These are phyloP conservation scores for Trichoderma reesei DNA, from an alignment of 495 filamentous ascomycete species.

Conservation along the genomic window DNA sequence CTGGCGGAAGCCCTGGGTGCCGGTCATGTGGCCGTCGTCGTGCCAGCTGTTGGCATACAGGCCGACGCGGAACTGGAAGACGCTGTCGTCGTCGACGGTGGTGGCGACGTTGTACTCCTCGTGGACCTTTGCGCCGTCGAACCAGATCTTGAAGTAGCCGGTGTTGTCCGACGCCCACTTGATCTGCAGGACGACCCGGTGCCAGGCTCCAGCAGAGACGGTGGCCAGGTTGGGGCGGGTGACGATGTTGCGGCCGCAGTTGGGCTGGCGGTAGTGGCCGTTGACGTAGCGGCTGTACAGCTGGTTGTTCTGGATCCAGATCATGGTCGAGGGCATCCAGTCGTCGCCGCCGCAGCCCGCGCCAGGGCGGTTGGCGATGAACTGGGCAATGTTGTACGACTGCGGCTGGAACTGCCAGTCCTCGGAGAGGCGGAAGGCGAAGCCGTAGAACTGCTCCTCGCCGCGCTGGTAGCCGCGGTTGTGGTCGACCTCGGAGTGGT, in stretches of 20 bases:
- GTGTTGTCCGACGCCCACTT: slow-evolving; percentile 39
- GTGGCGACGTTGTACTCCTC: slow-evolving; percentile 35
- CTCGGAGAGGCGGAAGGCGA: slow-evolving; percentile 41
- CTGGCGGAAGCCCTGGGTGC: slow-evolving; percentile 38
- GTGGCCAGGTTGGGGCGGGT: slow-evolving; percentile 27
- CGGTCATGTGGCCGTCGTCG: slow-evolving; percentile 34
- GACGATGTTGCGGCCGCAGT: slow-evolving; percentile 24
- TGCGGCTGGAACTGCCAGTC: slow-evolving; percentile 42
- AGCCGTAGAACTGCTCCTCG: slow-evolving; percentile 46
- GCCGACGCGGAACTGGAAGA: slow-evolving; percentile 45
- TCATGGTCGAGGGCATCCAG: slow-evolving; percentile 45
- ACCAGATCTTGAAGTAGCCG: slow-evolving; percentile 42
- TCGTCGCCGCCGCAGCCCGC: slow-evolving; percentile 33
- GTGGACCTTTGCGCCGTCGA: slow-evolving; percentile 39
- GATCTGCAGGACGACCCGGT: slow-evolving; percentile 39
- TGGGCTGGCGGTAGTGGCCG: slow-evolving; percentile 24
- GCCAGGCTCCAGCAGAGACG: slow-evolving; percentile 40
- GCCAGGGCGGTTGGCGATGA: slow-evolving; percentile 44
- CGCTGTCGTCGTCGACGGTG: slow-evolving; percentile 33
- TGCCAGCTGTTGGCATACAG: slow-evolving; percentile 50
- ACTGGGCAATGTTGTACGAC: slow-evolving; percentile 45
- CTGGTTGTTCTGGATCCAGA: slow-evolving; percentile 39
- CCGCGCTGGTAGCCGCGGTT: slow-evolving; percentile 39
- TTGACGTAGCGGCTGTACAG: slow-evolving; percentile 39
- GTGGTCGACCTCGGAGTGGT: slow-evolving; percentile 45